Evolutionary conservation across 306 rosid genomes (phyloP).

Genomic region (Canavalia ensiformis): DNA sequence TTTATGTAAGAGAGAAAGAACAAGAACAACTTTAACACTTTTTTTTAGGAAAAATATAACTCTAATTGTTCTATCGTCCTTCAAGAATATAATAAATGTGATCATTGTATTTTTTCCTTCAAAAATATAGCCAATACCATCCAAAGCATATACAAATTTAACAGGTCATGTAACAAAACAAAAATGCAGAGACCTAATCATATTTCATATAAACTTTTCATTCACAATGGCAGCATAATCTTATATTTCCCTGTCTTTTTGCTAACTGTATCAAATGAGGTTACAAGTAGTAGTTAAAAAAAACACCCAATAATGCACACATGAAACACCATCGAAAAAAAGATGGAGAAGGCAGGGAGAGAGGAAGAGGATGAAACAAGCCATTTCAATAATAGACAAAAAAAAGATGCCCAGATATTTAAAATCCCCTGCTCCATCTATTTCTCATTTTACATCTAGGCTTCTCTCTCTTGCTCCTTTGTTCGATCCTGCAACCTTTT

Average conservation of each 20-base stretch:
- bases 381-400: too few relatives aligned
- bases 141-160: neutral
- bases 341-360: neutral
- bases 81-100: neutral
- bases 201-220: conserved; percentile 2
- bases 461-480: too few relatives aligned
- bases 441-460: too few relatives aligned
- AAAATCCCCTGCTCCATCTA: too few relatives aligned
- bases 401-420: too few relatives aligned
- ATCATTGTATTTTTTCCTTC: neutral
- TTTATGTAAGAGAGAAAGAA: conserved; percentile 6
- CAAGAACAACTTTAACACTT: neutral
- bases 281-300: neutral
- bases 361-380: neutral
- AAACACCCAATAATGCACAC: neutral
- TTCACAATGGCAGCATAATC: neutral
- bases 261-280: neutral
- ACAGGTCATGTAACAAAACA: neutral
- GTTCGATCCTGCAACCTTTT: too few relatives aligned
- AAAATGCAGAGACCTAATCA: neutral
- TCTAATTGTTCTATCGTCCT: neutral
- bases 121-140: neutral
- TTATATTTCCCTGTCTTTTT: conserved; percentile 11
- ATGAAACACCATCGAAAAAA: neutral
- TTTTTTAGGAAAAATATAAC: neutral